Conservation (phyloP, 78 protist genomes). For the Anaeramoeba ignava region DNA sequence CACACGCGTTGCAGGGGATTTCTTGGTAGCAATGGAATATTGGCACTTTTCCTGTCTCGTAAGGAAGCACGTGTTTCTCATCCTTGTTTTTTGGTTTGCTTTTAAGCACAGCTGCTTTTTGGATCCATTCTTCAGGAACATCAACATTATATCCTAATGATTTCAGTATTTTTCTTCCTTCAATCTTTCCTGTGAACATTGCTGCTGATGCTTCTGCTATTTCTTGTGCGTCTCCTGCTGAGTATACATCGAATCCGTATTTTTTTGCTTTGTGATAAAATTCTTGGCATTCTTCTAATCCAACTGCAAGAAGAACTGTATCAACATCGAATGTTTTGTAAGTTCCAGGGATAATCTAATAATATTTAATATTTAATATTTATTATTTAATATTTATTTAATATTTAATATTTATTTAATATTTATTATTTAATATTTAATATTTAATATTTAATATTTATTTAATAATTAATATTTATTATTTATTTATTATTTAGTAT, state of each 20-base stretch:
- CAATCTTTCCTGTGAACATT: neutral
- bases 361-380: too few species aligned
- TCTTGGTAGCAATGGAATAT: slow-evolving; percentile 9
- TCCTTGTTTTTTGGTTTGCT: neutral
- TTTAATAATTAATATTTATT: too few species aligned
- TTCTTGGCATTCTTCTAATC: neutral
- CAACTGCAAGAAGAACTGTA: neutral
- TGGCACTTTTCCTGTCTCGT: neutral
- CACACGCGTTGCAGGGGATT: slow-evolving; percentile 12
- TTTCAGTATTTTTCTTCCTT: neutral
- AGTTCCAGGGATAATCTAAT: neutral
- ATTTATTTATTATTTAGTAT: too few species aligned
- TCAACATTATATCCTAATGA: neutral
- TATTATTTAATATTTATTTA: too few species aligned
- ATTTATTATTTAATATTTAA: too few species aligned
- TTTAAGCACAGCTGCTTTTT: neutral
- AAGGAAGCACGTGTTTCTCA: neutral
- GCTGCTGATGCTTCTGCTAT: slow-evolving; percentile 16
- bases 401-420: too few species aligned
- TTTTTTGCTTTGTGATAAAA: neutral
- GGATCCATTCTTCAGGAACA: neutral
- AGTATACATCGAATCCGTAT: slow-evolving; percentile 6
- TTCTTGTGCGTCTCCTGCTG: slow-evolving; percentile 4
- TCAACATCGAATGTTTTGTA: neutral
- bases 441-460: too few species aligned